These are phyloP conservation scores for Syncephalastrum contaminatum DNA, from an alignment of 371 early-diverging fungal genomes.

Conservation along the genomic window DNA sequence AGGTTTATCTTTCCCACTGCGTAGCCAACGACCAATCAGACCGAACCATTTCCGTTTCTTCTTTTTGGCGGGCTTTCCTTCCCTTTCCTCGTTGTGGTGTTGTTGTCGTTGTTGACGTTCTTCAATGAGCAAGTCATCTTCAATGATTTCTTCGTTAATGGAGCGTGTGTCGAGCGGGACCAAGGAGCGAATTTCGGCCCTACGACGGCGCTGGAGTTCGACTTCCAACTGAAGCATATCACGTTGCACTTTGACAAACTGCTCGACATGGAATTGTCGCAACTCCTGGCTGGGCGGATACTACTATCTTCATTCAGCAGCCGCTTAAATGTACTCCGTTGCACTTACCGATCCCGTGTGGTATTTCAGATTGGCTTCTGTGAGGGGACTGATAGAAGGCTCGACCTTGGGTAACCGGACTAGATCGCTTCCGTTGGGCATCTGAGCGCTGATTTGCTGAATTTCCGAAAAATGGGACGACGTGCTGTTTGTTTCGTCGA, in stretches of 20 bases:
- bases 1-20: no score
- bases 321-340: neutral
- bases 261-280: neutral
- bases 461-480: conserved; percentile 14
- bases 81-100: neutral
- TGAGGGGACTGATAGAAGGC: conserved; percentile 19
- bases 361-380: conserved; percentile 16
- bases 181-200: conserved; percentile 10
- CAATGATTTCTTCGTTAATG: conserved; percentile 8
- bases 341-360: conserved; percentile 17
- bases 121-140: neutral
- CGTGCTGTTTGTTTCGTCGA: neutral
- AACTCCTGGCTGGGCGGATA: neutral
- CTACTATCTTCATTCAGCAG: conserved; percentile 6
- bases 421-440: neutral
- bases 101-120: neutral
- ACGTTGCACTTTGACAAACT: conserved; percentile 8
- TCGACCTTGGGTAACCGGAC: neutral
- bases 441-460: conserved; percentile 4
- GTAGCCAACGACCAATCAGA: no score
- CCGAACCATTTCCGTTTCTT: conserved; percentile 5
- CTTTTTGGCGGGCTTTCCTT: neutral
- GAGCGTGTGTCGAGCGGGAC: conserved; percentile 14
- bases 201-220: conserved; percentile 10
- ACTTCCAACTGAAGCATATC: conserved; percentile 12